phyloP scores from a whole-genome alignment of 192 early-diverging fungal species.

The Lobosporangium transversale region DNA sequence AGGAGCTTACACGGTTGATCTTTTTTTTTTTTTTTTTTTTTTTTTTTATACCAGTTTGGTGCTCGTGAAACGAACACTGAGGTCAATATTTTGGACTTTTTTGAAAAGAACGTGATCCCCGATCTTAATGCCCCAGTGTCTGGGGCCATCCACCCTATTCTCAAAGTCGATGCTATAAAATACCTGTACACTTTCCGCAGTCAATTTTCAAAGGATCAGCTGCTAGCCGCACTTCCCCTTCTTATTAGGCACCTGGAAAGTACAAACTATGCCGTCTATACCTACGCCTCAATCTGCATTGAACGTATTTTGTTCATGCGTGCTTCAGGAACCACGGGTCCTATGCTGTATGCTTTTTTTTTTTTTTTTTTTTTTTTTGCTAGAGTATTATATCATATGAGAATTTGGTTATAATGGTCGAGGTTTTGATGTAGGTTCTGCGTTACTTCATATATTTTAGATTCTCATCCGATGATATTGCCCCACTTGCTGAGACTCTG shows the following conservation, averaged over 20 bases:
- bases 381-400: too few species aligned
- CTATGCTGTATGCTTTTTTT: conserved; percentile 58
- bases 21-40: neutral
- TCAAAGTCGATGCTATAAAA: conserved; percentile 96
- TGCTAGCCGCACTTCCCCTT: conserved; percentile 79
- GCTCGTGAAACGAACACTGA: conserved; percentile 85
- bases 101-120: conserved; percentile 81
- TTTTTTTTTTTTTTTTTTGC: neutral
- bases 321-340: conserved; percentile 56
- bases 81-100: conserved; percentile 87
- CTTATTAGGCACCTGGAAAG: conserved; percentile 85
- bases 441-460: too few species aligned
- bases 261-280: conserved; percentile 84
- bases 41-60: conserved; percentile 66
- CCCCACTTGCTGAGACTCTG: conserved; percentile 71
- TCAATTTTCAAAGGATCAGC: conserved; percentile 87
- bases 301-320: conserved; percentile 89
- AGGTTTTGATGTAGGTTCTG: neutral
- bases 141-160: conserved; percentile 79
- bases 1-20: neutral
- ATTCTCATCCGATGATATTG: conserved; percentile 77
- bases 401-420: neutral
- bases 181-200: conserved; percentile 93
- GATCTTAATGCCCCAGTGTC: conserved; percentile 81
- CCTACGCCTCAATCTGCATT: conserved; percentile 91